Base-by-base conservation (phyloP, 129 eudicot genomes). In the Saposhnikovia divaricata region DNA sequence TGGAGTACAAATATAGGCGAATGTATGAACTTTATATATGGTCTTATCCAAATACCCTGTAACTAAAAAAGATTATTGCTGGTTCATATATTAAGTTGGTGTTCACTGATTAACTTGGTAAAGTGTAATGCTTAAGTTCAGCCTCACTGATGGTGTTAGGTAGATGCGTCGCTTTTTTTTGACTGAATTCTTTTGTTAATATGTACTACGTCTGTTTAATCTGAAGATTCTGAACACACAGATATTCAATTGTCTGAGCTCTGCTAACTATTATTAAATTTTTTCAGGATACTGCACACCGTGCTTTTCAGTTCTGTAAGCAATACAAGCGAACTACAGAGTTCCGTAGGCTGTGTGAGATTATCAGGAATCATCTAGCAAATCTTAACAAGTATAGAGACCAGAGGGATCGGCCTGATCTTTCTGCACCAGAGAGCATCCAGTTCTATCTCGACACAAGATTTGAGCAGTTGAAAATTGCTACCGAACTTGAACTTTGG, bases 401-500 rank as follows among this genome's bases (percentile, higher is more conserved):
- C 82, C 99, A 92, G 78, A 85, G 98, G 81, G 98, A 96, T 82
- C 89, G 98, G 51, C 99, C 99, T 78, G 98, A 96, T 63, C 89
- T 96, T 50, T 75, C 95, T 43, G 95, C 97, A 57, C 95, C 99
- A 23, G 99, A 96, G 76, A 92, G 93, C 82, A 77, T 96, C 53
- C 91, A 92, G 84, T 89, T 96, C 71, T 96, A 96, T 82, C 93
- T 96, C 40, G 98, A 96, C 61, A 96, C 98, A 77, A 78, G 99
- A 87, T 89, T 96, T 83, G 97, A 96, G 87, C 99, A 96, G 83
- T 79, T 96, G 40, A 96, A 90, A 88, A 87, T 96, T 86, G 97
- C 99, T n/a, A 96, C 97, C 12, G 99, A 96, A 83, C 95, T 96
- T 80, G 95, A 89, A 82, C 92, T 92, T 23, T 96, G 99, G 99